These are phyloP conservation scores for Glebionis coronaria DNA, from an alignment of 129 eudicot species.

Conservation along the genomic window DNA sequence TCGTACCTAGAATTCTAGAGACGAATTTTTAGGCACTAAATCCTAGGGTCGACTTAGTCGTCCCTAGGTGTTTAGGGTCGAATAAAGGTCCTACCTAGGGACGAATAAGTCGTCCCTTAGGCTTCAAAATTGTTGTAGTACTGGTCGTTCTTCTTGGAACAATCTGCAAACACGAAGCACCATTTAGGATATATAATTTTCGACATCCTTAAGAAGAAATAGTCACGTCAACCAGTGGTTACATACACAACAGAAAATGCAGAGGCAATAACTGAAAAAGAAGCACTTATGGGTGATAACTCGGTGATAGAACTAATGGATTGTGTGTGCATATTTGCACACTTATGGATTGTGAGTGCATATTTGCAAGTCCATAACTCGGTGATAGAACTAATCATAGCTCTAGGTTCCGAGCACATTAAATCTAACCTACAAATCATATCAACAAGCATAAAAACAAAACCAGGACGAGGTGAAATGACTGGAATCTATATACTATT, in stretches of 20 bases:
- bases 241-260: not conserved
- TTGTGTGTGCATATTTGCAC: no score
- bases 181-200: not conserved
- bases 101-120: no score
- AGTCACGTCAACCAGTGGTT: not conserved
- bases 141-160: slow-evolving; percentile 89
- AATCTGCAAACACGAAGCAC: slow-evolving; percentile 43
- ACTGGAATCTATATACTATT: not conserved
- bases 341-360: slow-evolving; percentile 88
- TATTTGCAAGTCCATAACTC: slow-evolving; percentile 95
- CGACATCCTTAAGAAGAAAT: no score
- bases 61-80: no score
- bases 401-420: no score
- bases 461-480: not conserved
- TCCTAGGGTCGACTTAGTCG: no score
- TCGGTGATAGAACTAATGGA: no score
- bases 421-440: slow-evolving; percentile 72
- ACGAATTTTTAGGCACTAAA: no score
- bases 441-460: not conserved
- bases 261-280: not conserved
- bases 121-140: slow-evolving; percentile 55
- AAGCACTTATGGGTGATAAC: slow-evolving; percentile 84
- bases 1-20: no score
- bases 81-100: no score
- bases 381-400: no score